These are phyloP conservation scores for Xylogone sp. DNA, from an alignment of 2,329 filamentous ascomycete species.

Conservation along the genomic window DNA sequence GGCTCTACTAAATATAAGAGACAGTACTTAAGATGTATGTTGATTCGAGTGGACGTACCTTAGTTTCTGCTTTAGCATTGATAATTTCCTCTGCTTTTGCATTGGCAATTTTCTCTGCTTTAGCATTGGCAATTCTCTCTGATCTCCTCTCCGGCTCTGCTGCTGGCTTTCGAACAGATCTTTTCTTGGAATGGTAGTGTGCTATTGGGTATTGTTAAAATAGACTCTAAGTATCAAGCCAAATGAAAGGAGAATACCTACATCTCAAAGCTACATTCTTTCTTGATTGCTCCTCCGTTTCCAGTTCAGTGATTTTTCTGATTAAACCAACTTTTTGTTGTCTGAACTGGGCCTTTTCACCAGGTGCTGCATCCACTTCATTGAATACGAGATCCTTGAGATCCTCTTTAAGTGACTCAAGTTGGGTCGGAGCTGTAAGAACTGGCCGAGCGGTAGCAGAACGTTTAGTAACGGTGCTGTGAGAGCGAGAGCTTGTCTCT, in stretches of 20 bases:
- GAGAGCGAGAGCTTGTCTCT: too few relatives aligned
- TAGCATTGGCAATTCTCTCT: not conserved
- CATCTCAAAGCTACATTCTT: conserved; percentile 2
- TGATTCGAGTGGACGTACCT: conserved; percentile 1
- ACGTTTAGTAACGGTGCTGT: too few relatives aligned
- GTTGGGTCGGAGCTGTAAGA: not conserved
- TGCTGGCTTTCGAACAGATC: conserved; percentile 10
- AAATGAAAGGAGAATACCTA: not conserved
- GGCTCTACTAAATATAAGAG: not conserved
- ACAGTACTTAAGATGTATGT: not conserved
- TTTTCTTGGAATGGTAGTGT: not conserved
- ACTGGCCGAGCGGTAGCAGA: too few relatives aligned
- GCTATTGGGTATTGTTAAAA: not conserved
- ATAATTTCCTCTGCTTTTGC: not conserved
- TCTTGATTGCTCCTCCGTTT: conserved; percentile 1
- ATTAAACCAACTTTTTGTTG: conserved; percentile 3
- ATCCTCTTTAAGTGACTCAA: conserved; percentile 2
- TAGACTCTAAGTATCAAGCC: not conserved
- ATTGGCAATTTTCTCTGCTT: not conserved
- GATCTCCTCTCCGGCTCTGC: conserved; percentile 8
- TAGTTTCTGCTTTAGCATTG: conserved; percentile 2
- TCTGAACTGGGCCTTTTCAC: not conserved
- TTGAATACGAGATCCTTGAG: not conserved
- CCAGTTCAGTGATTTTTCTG: conserved; percentile 7
- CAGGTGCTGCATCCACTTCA: not conserved